phyloP scores from a whole-genome alignment of 768 basidiomycete species.

The Rhizopogon rudus region DNA sequence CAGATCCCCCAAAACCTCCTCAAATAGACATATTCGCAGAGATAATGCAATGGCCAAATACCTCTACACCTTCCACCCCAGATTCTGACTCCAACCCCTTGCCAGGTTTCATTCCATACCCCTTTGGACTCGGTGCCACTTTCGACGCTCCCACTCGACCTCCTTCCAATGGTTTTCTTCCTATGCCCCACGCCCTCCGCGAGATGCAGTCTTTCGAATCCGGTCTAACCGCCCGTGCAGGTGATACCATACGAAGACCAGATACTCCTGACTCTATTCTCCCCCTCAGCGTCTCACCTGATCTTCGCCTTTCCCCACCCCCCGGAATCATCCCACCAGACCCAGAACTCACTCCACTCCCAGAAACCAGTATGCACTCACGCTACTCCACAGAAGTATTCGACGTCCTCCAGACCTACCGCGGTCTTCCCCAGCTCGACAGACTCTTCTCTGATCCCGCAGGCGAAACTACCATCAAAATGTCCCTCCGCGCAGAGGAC shows the following conservation, averaged over 20 bases:
- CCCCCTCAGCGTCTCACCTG: not conserved
- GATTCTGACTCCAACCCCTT: constrained; percentile 16
- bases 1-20: constrained; percentile 22
- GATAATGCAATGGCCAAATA: constrained; percentile 55
- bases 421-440: constrained; percentile 71
- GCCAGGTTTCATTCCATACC: constrained; percentile 35
- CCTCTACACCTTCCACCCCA: constrained; percentile 32
- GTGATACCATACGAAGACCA: constrained; percentile 19
- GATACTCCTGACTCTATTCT: constrained; percentile 8
- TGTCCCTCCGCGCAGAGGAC: constrained; percentile 63
- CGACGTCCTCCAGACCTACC: constrained; percentile 76
- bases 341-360: constrained; percentile 29
- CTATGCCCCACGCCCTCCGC: constrained; percentile 54
- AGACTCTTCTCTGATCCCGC: constrained; percentile 51
- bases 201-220: constrained; percentile 90
- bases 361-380: constrained; percentile 50
- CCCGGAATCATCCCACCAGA: constrained; percentile 22
- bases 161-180: constrained; percentile 36
- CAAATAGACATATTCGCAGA: constrained; percentile 56
- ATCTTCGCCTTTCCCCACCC: constrained; percentile 7
- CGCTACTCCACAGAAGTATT: constrained; percentile 74
- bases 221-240: constrained; percentile 67
- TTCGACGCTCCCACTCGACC: constrained; percentile 57
- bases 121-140: constrained; percentile 59
- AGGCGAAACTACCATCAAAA: constrained; percentile 65